These are phyloP conservation scores for Avena eriantha DNA, from an alignment of 176 grass and related monocot genomes.

Conservation along the genomic window DNA sequence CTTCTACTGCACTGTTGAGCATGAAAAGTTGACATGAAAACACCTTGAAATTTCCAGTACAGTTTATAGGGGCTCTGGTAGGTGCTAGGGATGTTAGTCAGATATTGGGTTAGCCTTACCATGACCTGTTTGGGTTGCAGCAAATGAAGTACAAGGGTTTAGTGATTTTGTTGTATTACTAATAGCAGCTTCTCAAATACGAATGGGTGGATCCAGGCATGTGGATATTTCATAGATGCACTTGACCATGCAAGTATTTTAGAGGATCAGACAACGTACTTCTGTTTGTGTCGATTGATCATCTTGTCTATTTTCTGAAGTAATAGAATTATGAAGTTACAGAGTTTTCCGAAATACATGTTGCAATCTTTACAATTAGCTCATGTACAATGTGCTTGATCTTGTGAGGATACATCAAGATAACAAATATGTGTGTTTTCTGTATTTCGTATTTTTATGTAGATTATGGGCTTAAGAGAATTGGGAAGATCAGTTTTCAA, in stretches of 20 bases:
- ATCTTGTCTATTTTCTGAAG: background rate
- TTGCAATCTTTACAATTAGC: background rate
- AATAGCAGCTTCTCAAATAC: background rate
- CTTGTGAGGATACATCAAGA: background rate
- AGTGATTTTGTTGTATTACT: background rate
- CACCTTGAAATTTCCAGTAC: background rate
- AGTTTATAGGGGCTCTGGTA: background rate
- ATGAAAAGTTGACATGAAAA: background rate
- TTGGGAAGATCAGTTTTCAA: too few relatives aligned
- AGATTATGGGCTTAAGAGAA: background rate
- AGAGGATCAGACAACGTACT: background rate
- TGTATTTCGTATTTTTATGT: background rate
- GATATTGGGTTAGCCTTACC: too few relatives aligned
- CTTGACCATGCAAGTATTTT: background rate
- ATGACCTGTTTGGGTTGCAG: background rate
- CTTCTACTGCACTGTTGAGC: background rate
- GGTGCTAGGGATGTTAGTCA: too few relatives aligned
- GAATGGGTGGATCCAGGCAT: background rate
- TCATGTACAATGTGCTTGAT: background rate
- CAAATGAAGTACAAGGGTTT: background rate
- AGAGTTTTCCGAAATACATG: background rate
- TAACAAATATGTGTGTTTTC: background rate
- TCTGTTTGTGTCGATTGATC: background rate
- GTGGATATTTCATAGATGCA: background rate
- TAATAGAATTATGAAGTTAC: background rate